Evolutionary conservation across 1,139 yeast genomes (phyloP).

Genomic region (Pichia sp.): DNA sequence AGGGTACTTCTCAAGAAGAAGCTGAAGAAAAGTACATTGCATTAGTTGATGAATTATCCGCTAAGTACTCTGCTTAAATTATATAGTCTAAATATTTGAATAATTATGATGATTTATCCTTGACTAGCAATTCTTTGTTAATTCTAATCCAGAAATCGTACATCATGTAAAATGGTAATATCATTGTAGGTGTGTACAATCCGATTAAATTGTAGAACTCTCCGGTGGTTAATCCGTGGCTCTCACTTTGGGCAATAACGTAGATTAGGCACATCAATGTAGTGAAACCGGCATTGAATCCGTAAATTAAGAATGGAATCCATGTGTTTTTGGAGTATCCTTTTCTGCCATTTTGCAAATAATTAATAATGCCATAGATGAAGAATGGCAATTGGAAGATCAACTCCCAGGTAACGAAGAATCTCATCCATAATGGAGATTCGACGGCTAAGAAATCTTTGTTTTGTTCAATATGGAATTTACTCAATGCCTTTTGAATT

Average conservation of each 20-base stretch:
- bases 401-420: constrained; percentile 71
- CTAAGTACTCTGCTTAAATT: constrained; percentile 37
- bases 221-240: constrained; percentile 34
- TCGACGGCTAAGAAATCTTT: constrained; percentile 65
- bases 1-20: constrained; percentile 84
- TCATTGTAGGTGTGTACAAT: constrained; percentile 65
- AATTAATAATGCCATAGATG: constrained; percentile 39
- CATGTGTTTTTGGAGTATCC: constrained; percentile 30
- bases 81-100: neutral
- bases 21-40: constrained; percentile 87
- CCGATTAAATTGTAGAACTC: constrained; percentile 45
- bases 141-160: constrained; percentile 38
- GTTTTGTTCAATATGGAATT: constrained; percentile 60
- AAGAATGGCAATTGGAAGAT: constrained; percentile 79
- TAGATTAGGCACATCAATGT: constrained; percentile 62
- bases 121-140: neutral
- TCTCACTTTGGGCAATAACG: constrained; percentile 36
- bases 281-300: constrained; percentile 73
- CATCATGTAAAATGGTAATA: constrained; percentile 60
- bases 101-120: constrained; percentile 1
- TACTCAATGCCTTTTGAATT: constrained; percentile 48
- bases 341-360: constrained; percentile 15
- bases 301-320: constrained; percentile 60
- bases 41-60: constrained; percentile 66
- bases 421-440: constrained; percentile 66